A percentile compares a stretch with the other conserved stretches of the same genome.
Evolutionary conservation across 169 alveolate genomes (phyloP).

Genomic region (Plasmodium relictum): DNA sequence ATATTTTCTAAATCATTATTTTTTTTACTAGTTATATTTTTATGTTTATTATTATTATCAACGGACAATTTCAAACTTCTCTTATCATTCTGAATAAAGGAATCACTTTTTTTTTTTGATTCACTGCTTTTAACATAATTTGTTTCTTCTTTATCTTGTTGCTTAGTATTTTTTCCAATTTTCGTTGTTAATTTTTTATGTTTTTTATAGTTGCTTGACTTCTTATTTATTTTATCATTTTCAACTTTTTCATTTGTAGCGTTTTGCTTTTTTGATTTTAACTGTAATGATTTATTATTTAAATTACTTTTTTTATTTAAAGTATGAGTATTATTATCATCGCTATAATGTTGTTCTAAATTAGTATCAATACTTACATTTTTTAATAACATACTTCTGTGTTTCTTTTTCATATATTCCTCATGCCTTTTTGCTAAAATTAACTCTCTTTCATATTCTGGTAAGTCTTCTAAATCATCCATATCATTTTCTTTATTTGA

Average conservation of each 20-base stretch:
- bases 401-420: conserved; percentile 77
- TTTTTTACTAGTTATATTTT: neutral
- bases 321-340: neutral
- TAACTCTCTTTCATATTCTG: conserved; percentile 84
- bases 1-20: neutral
- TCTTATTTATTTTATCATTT: neutral
- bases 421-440: conserved; percentile 86
- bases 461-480: conserved; percentile 71
- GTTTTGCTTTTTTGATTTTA: conserved; percentile 3
- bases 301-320: conserved; percentile 1
- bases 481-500: conserved; percentile 20
- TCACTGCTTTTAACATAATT: neutral
- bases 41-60: neutral
- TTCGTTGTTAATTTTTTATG: neutral
- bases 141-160: neutral
- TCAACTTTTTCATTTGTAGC: neutral
- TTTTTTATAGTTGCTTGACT: neutral
- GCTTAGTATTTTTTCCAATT: neutral
- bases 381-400: conserved; percentile 57
- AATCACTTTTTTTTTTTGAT: neutral
- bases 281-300: conserved; percentile 6
- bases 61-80: neutral
- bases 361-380: conserved; percentile 25
- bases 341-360: neutral
- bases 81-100: neutral